Evolutionary conservation across 352 stramenopile genomes (phyloP).

Genomic region (Globisporangium okanoganense): DNA sequence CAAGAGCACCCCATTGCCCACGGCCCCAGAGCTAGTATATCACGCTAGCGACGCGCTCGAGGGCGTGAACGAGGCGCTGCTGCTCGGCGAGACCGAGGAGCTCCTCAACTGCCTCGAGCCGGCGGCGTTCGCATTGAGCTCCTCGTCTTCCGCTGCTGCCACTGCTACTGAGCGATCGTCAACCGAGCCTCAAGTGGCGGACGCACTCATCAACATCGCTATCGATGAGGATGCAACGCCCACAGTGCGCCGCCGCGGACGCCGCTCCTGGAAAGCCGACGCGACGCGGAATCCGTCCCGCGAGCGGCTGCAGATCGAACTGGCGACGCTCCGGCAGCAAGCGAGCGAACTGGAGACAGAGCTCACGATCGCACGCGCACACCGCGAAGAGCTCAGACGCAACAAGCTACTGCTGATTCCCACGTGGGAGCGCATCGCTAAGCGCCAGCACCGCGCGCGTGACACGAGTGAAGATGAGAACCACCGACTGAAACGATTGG

Average conservation of each 20-base stretch:
- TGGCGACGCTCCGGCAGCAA: constrained; percentile 4
- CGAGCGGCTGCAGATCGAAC: constrained; percentile 13
- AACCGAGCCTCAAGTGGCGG: too few relatives aligned
- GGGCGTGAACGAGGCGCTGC: constrained; percentile 8
- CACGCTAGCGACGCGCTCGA: neutral
- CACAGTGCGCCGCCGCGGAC: neutral
- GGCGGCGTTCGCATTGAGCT: constrained; percentile 2
- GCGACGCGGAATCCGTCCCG: constrained; percentile 10
- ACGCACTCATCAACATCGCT: too few relatives aligned
- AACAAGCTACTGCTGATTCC: constrained; percentile 10
- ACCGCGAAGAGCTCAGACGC: neutral
- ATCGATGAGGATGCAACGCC: neutral
- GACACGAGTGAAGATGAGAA: constrained; percentile 8
- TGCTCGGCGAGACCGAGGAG: constrained; percentile 11
- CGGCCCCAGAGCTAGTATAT: neutral
- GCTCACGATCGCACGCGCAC: constrained; percentile 3
- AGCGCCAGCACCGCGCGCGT: constrained; percentile 9
- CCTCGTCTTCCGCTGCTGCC: neutral
- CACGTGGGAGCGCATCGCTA: constrained; percentile 11
- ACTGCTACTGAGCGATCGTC: too few relatives aligned
- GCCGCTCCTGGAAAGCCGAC: neutral
- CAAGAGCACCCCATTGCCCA: neutral
- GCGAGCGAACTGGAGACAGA: constrained; percentile 8
- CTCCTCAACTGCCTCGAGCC: constrained; percentile 13
- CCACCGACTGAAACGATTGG: neutral